Evolutionary conservation across 1,284 basidiomycete species (phyloP), one percentile per base, ranked within the genome.

Genomic region (Stereum hirsutum): DNA sequence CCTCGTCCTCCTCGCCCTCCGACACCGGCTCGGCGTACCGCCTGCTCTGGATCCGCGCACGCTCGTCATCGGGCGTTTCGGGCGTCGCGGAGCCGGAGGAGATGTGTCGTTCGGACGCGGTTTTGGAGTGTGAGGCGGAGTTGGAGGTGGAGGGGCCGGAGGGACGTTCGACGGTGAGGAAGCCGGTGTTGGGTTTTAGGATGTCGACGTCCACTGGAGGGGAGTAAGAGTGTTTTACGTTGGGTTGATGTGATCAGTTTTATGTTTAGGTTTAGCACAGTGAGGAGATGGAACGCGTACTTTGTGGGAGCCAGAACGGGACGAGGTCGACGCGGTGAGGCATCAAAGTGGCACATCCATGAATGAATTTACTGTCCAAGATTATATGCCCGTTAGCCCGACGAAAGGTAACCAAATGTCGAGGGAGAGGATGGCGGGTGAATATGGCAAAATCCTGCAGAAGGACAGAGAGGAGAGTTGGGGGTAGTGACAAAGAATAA

Each of bases 221-320:
- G 26, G 31, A 23, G 27, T 52, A 45, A 46, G 20, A 8, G n/a
- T n/a, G n/a, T n/a, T n/a, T n/a, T n/a, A n/a, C n/a, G n/a, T n/a
- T n/a, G n/a, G n/a, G n/a, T n/a, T n/a, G n/a, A n/a, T n/a, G n/a
- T n/a, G n/a, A n/a, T n/a, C n/a, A n/a, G n/a, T n/a, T n/a, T n/a
- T 26, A 38, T 10, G 27, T 8, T 0, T 27, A 35, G 23, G 27
- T 6, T 2, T 21, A 5, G n/a, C 24, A 3, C 8, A 21, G 7
- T 26, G 5, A 32, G 14, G 20, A 40, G 32, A 25, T 17, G 23
- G 34, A 41, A 28, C 38, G 5, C 33, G 31, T 59, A 91, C 85
- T 95, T 61, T 95, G 92, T 5, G 92, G 93, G 4, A 98, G 78
- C 95, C 95, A 99, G 74, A 98, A 99, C 4, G 95, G 95, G 14